phyloP scores from a whole-genome alignment of 192 early-diverging fungal species.

The Entomortierella parvispora region DNA sequence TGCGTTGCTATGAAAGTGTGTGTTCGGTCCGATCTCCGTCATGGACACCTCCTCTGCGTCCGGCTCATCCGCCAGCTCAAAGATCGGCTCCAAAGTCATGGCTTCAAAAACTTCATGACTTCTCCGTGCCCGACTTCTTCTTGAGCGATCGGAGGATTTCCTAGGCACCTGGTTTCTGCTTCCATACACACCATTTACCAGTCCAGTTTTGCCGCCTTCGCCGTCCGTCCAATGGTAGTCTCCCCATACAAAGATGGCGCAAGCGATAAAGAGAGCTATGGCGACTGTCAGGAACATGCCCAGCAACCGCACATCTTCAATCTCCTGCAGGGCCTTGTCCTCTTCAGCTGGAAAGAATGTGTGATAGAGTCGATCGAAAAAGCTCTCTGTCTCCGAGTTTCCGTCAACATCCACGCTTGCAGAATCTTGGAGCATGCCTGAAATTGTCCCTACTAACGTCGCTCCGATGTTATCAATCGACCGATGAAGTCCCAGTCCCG shows the following conservation, averaged over 20 bases:
- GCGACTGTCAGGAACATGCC: constrained; percentile 39
- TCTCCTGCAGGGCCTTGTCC: constrained; percentile 22
- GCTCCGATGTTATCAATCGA: constrained; percentile 59
- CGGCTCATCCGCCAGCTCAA: constrained; percentile 38
- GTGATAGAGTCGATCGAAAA: constrained; percentile 45
- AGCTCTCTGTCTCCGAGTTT: constrained; percentile 21
- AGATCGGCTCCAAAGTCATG: constrained; percentile 37
- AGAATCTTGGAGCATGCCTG: constrained; percentile 53
- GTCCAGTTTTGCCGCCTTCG: constrained; percentile 44
- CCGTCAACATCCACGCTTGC: neutral
- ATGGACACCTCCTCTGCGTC: constrained; percentile 44
- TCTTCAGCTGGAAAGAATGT: constrained; percentile 35
- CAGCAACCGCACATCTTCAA: constrained; percentile 31
- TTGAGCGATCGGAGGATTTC: neutral
- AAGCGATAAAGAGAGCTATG: constrained; percentile 10
- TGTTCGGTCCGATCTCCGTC: constrained; percentile 20
- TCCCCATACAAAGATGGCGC: constrained; percentile 46
- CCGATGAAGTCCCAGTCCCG: constrained; percentile 52
- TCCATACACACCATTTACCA: constrained; percentile 41
- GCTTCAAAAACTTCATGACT: constrained; percentile 48
- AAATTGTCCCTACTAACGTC: constrained; percentile 49
- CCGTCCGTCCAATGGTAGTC: constrained; percentile 52
- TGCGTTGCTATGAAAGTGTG: neutral
- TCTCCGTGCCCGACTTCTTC: constrained; percentile 16
- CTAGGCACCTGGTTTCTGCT: neutral